These are phyloP conservation scores for Geosmithia putterillii DNA, from an alignment of 2,329 filamentous ascomycete genomes.

Conservation along the genomic window DNA sequence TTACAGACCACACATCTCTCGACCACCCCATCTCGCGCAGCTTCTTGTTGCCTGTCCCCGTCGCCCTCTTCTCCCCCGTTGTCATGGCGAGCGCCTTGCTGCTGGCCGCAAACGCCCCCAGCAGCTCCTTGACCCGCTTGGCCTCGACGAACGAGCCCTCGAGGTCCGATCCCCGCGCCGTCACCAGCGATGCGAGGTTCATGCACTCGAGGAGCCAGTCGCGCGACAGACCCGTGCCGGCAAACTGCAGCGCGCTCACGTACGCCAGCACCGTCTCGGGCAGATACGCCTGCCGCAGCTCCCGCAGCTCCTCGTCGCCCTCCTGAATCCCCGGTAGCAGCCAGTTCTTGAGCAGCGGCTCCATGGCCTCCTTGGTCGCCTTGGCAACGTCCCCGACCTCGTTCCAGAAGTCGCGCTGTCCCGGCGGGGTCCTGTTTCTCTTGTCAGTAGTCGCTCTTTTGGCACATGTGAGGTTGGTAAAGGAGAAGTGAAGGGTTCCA, in stretches of 20 bases:
- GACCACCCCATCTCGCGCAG: slow-evolving; percentile 51
- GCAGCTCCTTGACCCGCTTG: slow-evolving; percentile 61
- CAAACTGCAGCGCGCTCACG: slow-evolving; percentile 67
- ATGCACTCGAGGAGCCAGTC: slow-evolving; percentile 74
- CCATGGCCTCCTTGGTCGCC: slow-evolving; percentile 41
- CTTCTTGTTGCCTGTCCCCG: slow-evolving; percentile 42
- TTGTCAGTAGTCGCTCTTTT: slow-evolving; percentile 2
- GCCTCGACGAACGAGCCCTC: slow-evolving; percentile 51
- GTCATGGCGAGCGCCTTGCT: slow-evolving; percentile 58
- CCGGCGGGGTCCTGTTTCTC: slow-evolving; percentile 16
- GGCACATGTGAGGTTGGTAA: slow-evolving; percentile 7
- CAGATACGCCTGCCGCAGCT: slow-evolving; percentile 66
- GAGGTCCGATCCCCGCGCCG: slow-evolving; percentile 56
- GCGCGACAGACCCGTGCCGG: slow-evolving; percentile 60
- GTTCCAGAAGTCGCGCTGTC: slow-evolving; percentile 37
- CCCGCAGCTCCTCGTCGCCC: slow-evolving; percentile 48
- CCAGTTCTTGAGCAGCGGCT: slow-evolving; percentile 53
- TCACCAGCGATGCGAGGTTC: slow-evolving; percentile 68
- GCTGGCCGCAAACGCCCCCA: slow-evolving; percentile 63
- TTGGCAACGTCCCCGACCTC: slow-evolving; percentile 43
- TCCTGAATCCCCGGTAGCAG: slow-evolving; percentile 40
- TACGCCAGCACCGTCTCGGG: slow-evolving; percentile 81
- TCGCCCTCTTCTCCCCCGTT: slow-evolving; percentile 39
- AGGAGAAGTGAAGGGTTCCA: background rate
- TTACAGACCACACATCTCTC: slow-evolving; percentile 49